phyloP scores from a whole-genome alignment of 345 rosid species.

The Citrus medica region DNA sequence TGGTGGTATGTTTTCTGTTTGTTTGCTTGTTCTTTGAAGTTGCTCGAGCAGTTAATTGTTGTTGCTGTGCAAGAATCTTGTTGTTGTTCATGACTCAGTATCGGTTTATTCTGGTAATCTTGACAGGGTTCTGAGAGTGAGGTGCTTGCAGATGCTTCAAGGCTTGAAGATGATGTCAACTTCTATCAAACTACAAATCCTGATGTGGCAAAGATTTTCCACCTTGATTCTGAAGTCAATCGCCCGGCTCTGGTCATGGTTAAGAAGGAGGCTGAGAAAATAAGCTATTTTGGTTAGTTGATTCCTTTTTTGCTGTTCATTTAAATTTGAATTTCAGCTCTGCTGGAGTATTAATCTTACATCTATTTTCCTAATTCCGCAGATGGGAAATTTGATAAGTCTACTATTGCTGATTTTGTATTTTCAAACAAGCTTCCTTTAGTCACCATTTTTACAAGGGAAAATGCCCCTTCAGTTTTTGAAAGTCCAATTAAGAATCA shows the following conservation, averaged over 20 bases:
- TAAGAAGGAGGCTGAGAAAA: conserved; percentile 83
- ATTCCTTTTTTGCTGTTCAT: background rate
- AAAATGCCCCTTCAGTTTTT: conserved; percentile 69
- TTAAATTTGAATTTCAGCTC: conserved; percentile 13
- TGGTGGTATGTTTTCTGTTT: conserved; percentile 54
- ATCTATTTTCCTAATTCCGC: conserved; percentile 24
- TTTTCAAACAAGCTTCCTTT: conserved; percentile 84
- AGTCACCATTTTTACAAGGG: conserved; percentile 78
- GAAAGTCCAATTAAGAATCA: conserved; percentile 91
- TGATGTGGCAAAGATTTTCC: conserved; percentile 92
- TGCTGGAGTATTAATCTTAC: background rate
- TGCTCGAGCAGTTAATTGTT: background rate
- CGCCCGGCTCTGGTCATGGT: conserved; percentile 81
- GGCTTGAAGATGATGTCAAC: conserved; percentile 85
- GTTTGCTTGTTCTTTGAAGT: background rate
- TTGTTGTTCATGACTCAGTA: background rate
- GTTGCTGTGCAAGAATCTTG: background rate
- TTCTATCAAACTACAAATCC: conserved; percentile 88
- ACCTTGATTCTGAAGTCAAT: conserved; percentile 65
- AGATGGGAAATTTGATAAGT: conserved; percentile 85
- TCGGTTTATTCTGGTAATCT: background rate
- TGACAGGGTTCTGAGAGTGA: conserved; percentile 77
- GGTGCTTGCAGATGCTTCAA: conserved; percentile 80
- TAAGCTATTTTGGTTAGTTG: conserved; percentile 72
- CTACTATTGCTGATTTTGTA: conserved; percentile 63